phyloP scores from a whole-genome alignment of 1,139 yeast genomes.

The Saccharomyces hybrid region DNA sequence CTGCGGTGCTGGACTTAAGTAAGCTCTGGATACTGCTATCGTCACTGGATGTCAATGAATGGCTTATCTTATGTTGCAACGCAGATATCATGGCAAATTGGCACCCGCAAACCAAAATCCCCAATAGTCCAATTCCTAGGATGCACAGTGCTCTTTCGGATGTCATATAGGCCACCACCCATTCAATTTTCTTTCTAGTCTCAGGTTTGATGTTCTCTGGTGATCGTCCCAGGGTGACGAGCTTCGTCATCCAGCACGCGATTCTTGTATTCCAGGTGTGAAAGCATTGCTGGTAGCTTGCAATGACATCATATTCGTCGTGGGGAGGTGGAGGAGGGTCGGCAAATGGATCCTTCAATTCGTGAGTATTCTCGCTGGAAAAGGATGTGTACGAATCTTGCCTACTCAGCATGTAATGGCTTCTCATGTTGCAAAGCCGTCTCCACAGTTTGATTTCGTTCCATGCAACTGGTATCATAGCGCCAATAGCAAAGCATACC shows the following conservation, averaged over 20 bases:
- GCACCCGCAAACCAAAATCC: conserved; percentile 40
- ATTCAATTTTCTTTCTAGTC: conserved; percentile 28
- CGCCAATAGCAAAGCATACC: conserved; percentile 34
- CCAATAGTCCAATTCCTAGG: conserved; percentile 42
- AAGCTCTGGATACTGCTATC: background rate
- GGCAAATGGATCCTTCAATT: conserved; percentile 7
- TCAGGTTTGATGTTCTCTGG: conserved; percentile 9
- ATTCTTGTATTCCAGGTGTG: conserved; percentile 22
- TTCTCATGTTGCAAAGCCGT: conserved; percentile 32
- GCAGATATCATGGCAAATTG: conserved; percentile 39
- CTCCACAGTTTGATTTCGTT: conserved; percentile 47
- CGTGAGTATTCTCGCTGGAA: background rate
- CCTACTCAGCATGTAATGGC: conserved; percentile 9
- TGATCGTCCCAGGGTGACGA: conserved; percentile 20
- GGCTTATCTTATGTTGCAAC: conserved; percentile 18
- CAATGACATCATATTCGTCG: conserved; percentile 23
- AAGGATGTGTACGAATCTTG: conserved; percentile 2
- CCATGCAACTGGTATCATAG: conserved; percentile 39
- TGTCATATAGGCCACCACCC: conserved; percentile 47
- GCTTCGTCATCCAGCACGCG: conserved; percentile 10
- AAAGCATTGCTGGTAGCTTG: conserved; percentile 27
- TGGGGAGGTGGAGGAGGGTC: background rate
- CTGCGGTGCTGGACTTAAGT: conserved; percentile 1
- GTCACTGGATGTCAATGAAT: background rate
- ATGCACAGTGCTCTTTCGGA: conserved; percentile 42